Conservation (phyloP, 768 basidiomycete genomes). For the Termitomyces sp. region DNA sequence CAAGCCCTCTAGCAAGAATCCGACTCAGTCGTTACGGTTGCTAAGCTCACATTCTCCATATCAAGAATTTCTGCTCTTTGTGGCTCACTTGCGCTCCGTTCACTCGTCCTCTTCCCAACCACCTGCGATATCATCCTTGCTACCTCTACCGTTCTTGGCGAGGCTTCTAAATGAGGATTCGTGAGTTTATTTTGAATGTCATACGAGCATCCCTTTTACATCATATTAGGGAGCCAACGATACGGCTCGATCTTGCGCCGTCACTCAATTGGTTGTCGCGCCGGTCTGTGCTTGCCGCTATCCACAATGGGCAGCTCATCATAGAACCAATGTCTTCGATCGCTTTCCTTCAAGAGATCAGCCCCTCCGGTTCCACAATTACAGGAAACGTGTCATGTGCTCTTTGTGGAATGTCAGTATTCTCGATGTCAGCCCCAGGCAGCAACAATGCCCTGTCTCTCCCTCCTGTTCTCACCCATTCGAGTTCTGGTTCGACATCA, state of each 20-base stretch:
- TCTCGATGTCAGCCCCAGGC: slow-evolving; percentile 28
- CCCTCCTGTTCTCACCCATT: slow-evolving; percentile 26
- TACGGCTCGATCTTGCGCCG: slow-evolving; percentile 90
- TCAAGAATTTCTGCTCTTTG: slow-evolving; percentile 73
- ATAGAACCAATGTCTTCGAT: slow-evolving; percentile 79
- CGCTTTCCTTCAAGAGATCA: slow-evolving; percentile 53
- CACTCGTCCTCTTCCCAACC: slow-evolving; percentile 56
- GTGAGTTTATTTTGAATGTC: slow-evolving; percentile 40
- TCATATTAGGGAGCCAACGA: slow-evolving; percentile 72
- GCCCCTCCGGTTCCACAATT: slow-evolving; percentile 39
- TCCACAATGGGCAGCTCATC: slow-evolving; percentile 80
- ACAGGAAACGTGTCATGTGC: slow-evolving; percentile 64
- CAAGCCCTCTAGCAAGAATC: slow-evolving; percentile 24
- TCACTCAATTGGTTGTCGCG: slow-evolving; percentile 93
- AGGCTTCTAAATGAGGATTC: slow-evolving; percentile 79
- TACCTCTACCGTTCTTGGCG: slow-evolving; percentile 73
- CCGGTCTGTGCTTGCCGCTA: slow-evolving; percentile 76
- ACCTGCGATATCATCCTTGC: slow-evolving; percentile 69
- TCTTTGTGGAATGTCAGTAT: slow-evolving; percentile 65
- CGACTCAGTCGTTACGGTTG: slow-evolving; percentile 36
- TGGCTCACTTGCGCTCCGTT: slow-evolving; percentile 69
- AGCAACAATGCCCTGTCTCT: slow-evolving; percentile 23
- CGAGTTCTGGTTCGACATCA: slow-evolving; percentile 29
- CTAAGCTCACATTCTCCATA: slow-evolving; percentile 72
- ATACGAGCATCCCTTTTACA: slow-evolving; percentile 13